phyloP scores from a whole-genome alignment of 495 filamentous ascomycete species.

The Oidiodendron maius region DNA sequence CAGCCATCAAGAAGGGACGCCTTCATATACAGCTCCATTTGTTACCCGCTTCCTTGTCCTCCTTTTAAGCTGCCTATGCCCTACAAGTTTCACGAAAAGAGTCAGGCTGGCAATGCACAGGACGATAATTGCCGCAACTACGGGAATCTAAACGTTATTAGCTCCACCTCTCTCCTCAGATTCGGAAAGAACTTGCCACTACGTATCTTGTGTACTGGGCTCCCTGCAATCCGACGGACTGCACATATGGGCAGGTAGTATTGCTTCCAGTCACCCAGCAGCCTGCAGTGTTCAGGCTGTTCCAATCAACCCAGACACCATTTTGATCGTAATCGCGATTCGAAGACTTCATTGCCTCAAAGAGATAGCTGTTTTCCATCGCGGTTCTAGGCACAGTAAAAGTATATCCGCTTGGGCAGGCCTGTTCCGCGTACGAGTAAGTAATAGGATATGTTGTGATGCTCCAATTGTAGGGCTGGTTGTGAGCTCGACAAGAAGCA shows the following conservation, averaged over 20 bases:
- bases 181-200: constrained; percentile 30
- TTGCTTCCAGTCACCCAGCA: constrained; percentile 56
- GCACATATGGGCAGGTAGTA: constrained; percentile 47
- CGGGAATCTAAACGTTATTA: constrained; percentile 27
- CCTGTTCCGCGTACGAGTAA: constrained; percentile 28
- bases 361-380: constrained; percentile 55
- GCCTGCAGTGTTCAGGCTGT: constrained; percentile 42
- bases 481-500: constrained; percentile 46
- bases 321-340: constrained; percentile 16
- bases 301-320: constrained; percentile 54
- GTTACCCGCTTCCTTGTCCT: constrained; percentile 32
- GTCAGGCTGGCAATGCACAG: constrained; percentile 52
- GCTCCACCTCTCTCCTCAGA: background rate
- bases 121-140: constrained; percentile 53
- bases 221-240: constrained; percentile 31
- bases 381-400: constrained; percentile 53
- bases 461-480: constrained; percentile 48
- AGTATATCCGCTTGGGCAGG: constrained; percentile 32
- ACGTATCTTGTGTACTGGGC: constrained; percentile 32
- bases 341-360: constrained; percentile 21
- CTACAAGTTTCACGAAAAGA: constrained; percentile 58
- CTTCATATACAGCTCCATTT: constrained; percentile 61
- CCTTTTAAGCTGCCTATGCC: constrained; percentile 47
- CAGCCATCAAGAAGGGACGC: constrained; percentile 39
- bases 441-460: constrained; percentile 32